Evolutionary conservation across 768 basidiomycete genomes (phyloP).

Genomic region (Tulasnella sp.): DNA sequence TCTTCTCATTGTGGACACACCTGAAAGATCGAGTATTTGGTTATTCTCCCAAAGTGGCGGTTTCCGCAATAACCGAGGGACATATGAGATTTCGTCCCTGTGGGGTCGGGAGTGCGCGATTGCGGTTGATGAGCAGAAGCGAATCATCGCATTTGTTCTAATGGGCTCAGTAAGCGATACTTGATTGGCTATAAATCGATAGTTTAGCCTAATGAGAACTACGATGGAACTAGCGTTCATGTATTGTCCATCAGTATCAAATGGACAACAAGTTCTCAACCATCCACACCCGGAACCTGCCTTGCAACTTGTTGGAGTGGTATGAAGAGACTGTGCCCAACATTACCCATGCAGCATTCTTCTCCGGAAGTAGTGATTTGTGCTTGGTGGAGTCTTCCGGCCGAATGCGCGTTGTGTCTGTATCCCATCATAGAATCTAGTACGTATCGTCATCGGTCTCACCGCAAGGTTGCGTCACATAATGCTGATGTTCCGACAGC

Average conservation of each 20-base stretch:
- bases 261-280: slow-evolving; percentile 39
- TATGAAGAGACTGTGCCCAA: slow-evolving; percentile 29
- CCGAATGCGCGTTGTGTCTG: neutral
- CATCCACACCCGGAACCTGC: slow-evolving; percentile 36
- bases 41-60: neutral
- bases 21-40: neutral
- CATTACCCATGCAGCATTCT: neutral
- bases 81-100: neutral
- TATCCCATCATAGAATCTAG: neutral
- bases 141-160: slow-evolving; percentile 34
- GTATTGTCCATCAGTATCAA: slow-evolving; percentile 28
- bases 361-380: neutral
- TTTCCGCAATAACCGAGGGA: neutral
- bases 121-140: slow-evolving; percentile 47
- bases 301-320: slow-evolving; percentile 40
- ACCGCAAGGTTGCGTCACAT: too few species aligned
- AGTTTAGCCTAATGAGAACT: too few species aligned
- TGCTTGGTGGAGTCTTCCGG: neutral
- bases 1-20: neutral
- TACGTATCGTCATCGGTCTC: neutral
- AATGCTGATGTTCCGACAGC: neutral
- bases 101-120: slow-evolving; percentile 41
- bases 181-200: too few species aligned
- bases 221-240: neutral
- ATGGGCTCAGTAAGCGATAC: neutral